Percentiles rank a stretch among this genome's conserved stretches.
Evolutionary conservation across 2,329 filamentous ascomycete genomes (phyloP).

Genomic region (Ophiostoma perfectum): DNA sequence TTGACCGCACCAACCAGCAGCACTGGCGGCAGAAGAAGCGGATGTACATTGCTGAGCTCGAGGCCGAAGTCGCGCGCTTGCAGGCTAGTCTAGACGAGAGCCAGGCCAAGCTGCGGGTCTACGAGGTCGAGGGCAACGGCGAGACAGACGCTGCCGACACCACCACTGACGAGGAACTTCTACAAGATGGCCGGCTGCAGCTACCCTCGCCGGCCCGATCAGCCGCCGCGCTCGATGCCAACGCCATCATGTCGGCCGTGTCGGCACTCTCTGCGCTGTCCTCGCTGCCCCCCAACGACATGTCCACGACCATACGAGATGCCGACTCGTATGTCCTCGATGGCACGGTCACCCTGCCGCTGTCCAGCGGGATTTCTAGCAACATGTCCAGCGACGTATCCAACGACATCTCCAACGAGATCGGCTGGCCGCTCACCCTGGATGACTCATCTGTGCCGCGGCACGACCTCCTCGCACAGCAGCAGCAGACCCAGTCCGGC

Average conservation of each 20-base stretch:
- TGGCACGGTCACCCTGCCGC: not conserved
- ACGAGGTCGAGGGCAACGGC: not conserved
- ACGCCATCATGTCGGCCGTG: not conserved
- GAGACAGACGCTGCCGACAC: not conserved
- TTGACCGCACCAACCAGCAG: conserved; percentile 21
- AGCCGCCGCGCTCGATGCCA: not conserved
- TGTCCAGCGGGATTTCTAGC: not conserved
- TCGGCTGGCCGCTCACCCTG: not conserved
- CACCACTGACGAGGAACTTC: not conserved
- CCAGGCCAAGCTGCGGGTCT: conserved; percentile 4
- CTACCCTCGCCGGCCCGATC: not conserved
- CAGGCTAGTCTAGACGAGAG: conserved; percentile 15
- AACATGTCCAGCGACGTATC: not conserved
- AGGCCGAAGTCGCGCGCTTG: conserved; percentile 18
- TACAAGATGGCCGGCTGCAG: not conserved
- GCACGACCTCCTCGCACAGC: not conserved
- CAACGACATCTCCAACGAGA: not conserved
- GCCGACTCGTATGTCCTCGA: not conserved
- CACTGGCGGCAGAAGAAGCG: conserved; percentile 21
- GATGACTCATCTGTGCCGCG: not conserved
- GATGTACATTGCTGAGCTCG: conserved; percentile 17
- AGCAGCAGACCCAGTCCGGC: not conserved
- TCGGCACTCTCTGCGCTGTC: not conserved
- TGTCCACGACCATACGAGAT: not conserved
- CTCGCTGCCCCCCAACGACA: not conserved